Percentiles rank a stretch among this genome's conserved stretches.
These are phyloP conservation scores for Cercophora scortea DNA, from an alignment of 495 filamentous ascomycete species.

Conservation along the genomic window DNA sequence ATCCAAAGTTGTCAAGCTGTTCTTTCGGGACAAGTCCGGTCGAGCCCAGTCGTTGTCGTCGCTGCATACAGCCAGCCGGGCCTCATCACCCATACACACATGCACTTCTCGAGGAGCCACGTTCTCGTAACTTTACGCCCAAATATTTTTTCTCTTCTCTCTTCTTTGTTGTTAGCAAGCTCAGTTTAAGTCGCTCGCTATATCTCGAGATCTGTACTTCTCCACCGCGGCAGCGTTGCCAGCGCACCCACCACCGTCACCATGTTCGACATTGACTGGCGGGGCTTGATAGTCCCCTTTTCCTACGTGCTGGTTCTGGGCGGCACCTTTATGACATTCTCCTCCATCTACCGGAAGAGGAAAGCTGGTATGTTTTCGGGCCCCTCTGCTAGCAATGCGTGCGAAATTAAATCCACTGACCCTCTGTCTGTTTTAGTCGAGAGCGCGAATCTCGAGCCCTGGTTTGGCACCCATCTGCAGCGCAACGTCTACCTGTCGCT, in stretches of 20 bases:
- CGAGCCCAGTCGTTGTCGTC: not conserved
- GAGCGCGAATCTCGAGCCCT: constrained; percentile 75
- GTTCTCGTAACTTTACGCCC: not conserved
- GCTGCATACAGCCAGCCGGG: not conserved
- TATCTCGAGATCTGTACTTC: no score
- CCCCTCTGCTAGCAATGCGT: not conserved
- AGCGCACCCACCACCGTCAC: not conserved
- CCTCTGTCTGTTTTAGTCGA: constrained; percentile 42
- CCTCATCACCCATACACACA: not conserved
- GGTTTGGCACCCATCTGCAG: constrained; percentile 84
- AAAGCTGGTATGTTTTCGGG: constrained; percentile 62
- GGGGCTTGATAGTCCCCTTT: constrained; percentile 70
- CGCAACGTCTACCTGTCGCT: constrained; percentile 92
- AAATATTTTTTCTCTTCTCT: not conserved
- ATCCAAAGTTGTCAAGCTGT: constrained; percentile 25
- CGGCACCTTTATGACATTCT: constrained; percentile 86
- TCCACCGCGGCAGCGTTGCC: no score
- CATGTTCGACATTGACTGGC: constrained; percentile 65
- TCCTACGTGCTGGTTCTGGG: constrained; percentile 81
- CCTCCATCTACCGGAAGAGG: constrained; percentile 83
- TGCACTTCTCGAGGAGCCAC: not conserved
- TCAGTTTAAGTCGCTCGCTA: not conserved
- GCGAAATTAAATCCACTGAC: not conserved
- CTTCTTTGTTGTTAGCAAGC: not conserved
- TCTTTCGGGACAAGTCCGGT: constrained; percentile 19